Evolutionary conservation across 305 asterid genomes (phyloP), one percentile per base, ranked within the genome.

Genomic region (Ruellia speciosa): DNA sequence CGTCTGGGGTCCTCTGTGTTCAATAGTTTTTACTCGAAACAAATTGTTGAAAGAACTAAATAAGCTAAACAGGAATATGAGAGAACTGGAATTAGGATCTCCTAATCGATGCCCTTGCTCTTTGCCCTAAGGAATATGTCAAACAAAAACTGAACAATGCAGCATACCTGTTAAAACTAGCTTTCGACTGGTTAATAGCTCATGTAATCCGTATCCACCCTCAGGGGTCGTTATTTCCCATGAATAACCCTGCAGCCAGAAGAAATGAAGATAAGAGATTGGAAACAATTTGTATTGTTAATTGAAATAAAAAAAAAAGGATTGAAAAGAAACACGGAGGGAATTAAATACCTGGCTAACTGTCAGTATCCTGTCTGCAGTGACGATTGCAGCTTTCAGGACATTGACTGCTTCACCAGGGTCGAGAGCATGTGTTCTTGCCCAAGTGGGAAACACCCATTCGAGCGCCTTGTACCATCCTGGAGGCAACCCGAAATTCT

Each of bases 401-500:
- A 86, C 77, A 66, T 92, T 92, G 63, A 92, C 96, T 1, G 99
- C 94, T 79, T 85, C 95, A 43, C 99, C 99, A 19, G 95, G 92
- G 69, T 88, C 96, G 24, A 92, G 88, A 55, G 99, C 99, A 64
- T 88, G 99, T 5, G 85, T 75, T 65, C 99, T 82, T 14, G 99
- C 95, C 99, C 99, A 88, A 5, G 87, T 84, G 39, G 99, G 99
- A 47, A 88, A 92, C 24, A 92, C 81, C 95, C 96, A 92, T 75
- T 83, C 99, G 69, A 92, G 65, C 5, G 96, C 94, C 69, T 82
- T 84, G 74, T 92, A 92, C 99, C 96, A 92, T 35, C 80, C 90
- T 14, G 76, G 72, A 12, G 99, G 95, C 67, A 92, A 66, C 64
- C 99, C 99, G 52, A 92, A 58, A 71, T 86, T 80, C 54, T 62